Evolutionary conservation across 192 early-diverging fungal genomes (phyloP).

Genomic region (Geosiphon pyriformis): DNA sequence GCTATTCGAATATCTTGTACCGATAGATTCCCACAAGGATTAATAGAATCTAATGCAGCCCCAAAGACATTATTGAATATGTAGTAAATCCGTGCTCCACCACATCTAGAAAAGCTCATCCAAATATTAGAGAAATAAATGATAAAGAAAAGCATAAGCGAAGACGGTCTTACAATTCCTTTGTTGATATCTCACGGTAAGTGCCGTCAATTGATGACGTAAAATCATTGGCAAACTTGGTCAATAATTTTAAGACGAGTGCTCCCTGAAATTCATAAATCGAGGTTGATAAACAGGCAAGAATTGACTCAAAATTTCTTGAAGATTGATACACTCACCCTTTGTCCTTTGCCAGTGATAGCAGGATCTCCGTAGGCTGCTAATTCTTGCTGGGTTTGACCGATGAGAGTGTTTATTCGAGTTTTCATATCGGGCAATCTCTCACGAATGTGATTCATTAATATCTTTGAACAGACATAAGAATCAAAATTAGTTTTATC

Average conservation of each 20-base stretch:
- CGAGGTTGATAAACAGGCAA: too few species aligned
- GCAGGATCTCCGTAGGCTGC: conserved; percentile 56
- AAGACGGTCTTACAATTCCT: conserved; percentile 51
- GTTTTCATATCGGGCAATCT: conserved; percentile 72
- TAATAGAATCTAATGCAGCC: conserved; percentile 63
- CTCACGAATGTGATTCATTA: conserved; percentile 77
- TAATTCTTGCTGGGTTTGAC: conserved; percentile 73
- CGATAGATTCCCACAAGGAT: conserved; percentile 64
- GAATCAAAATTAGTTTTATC: background rate
- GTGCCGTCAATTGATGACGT: conserved; percentile 75
- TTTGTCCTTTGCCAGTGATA: conserved; percentile 43
- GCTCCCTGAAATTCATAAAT: conserved; percentile 49
- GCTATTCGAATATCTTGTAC: conserved; percentile 73
- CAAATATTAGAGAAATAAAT: background rate
- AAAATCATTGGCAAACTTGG: conserved; percentile 74
- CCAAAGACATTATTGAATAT: conserved; percentile 80
- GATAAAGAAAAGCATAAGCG: background rate
- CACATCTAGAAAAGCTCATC: conserved; percentile 43
- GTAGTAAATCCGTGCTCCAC: conserved; percentile 77
- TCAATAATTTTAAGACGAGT: conserved; percentile 62
- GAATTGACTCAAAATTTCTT: too few species aligned
- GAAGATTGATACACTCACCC: conserved; percentile 37
- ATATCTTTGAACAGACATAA: conserved; percentile 38
- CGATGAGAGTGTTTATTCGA: conserved; percentile 68
- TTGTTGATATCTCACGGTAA: conserved; percentile 60